Evolutionary conservation across 192 early-diverging fungal genomes (phyloP).

Genomic region (Chytriomyces confervae): DNA sequence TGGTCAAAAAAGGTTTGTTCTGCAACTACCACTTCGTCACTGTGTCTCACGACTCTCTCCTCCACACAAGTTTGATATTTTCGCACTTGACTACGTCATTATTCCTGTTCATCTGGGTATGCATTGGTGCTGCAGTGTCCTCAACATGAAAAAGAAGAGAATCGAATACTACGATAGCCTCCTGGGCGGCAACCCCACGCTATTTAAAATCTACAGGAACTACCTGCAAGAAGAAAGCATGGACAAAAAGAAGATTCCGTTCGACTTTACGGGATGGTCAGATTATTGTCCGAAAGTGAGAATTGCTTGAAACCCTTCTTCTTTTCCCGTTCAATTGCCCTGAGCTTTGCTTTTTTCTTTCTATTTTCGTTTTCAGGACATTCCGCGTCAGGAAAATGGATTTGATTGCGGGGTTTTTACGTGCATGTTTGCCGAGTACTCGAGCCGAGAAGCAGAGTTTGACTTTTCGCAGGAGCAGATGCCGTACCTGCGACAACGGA

Average conservation of each 20-base stretch:
- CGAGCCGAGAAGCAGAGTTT: conserved; percentile 64
- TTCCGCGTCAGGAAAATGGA: conserved; percentile 84
- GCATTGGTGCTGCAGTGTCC: conserved; percentile 76
- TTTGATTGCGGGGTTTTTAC: conserved; percentile 97
- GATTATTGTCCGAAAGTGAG: conserved; percentile 57
- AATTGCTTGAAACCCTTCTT: background rate
- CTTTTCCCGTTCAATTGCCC: background rate
- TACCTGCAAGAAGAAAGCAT: conserved; percentile 75
- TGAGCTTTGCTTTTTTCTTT: background rate
- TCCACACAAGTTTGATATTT: conserved; percentile 62
- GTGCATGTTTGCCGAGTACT: conserved; percentile 82
- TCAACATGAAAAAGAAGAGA: conserved; percentile 65
- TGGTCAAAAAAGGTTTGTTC: conserved; percentile 75
- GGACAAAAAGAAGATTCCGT: conserved; percentile 71
- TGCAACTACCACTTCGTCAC: background rate
- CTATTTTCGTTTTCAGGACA: conserved; percentile 55
- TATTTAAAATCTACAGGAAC: conserved; percentile 58
- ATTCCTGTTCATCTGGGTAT: conserved; percentile 82
- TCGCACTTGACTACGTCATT: conserved; percentile 77
- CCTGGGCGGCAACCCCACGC: conserved; percentile 63
- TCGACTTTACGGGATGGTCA: conserved; percentile 74
- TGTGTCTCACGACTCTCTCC: conserved; percentile 16
- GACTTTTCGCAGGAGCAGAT: conserved; percentile 79
- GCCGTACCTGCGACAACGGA: conserved; percentile 69
- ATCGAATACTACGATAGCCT: conserved; percentile 88